Evolutionary conservation across 169 alveolate species (phyloP), one percentile per base, ranked within the genome.

Genomic region (Plasmodium inui): DNA sequence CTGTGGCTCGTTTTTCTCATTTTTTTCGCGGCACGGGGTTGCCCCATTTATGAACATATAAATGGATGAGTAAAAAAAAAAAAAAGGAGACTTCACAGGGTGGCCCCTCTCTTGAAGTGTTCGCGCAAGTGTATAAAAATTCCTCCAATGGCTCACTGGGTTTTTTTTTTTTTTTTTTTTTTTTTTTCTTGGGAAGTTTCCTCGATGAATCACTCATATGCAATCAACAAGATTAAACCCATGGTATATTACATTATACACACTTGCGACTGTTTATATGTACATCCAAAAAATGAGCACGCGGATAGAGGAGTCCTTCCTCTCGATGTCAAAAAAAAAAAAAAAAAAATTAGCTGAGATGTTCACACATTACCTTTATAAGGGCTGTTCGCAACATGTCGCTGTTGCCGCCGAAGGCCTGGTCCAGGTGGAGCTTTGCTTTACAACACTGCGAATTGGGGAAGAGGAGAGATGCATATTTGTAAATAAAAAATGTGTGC

Each of bases 371-470:
- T 92, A 95, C 97, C 70, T 92, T 80, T 39, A 96, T 92, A 41
- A 96, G 86, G 50, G 97, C 97, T 9, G 97, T 95, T 88, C 93
- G 96, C 34, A 96, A 94, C 81, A 94, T 50, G 39, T 93, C 97
- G 34, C 95, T 83, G 88, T 96, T 96, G 34, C 98, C 98, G 5
- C 98, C 98, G 79, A 97, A 97, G 0, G 98, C 98, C 32, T 90
- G 96, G 84, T 97, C 98, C 37, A 97, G 73, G 67, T 95, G 97
- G 55, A 97, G 96, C 89, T 97, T 97, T 44, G 96, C 94, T 92
- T 97, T 96, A 57, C 98, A 96, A 83, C 97, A 96, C 96, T 97
- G 93, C 44, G 73, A 72, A 83, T 53, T 57, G 44, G 61, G 22
- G 46, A 41, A 61, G 44, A 30, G 30, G 46, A 72, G 8, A 50